Base-by-base conservation (phyloP, 164 flowering plant species). In the Piper longum region DNA sequence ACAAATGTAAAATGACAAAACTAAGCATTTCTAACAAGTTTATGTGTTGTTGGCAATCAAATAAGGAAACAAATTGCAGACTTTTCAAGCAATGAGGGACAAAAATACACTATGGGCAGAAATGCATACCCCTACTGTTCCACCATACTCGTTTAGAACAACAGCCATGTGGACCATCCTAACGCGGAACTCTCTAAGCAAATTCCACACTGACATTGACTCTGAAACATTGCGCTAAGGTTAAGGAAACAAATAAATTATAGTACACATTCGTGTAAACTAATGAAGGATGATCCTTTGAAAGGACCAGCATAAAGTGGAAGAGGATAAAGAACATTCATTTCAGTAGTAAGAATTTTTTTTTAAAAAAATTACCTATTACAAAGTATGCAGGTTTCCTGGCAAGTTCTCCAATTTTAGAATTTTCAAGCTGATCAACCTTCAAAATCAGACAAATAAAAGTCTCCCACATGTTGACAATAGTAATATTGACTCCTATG, bases 151-250 rank as follows among this genome's bases (percentile, higher is more conserved):
- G 52, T 95, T 95, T 19, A 91, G 90, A 71, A 95, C 96, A 74
- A 95, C 87, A 67, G 99, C 98, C 98, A 95, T 95, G 84, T 95
- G 99, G 65, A 95, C 98, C 85, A 91, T 95, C 72, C 98, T 80
- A 71, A 95, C 89, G 56, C 99, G 96, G 58, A 91, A 95, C 73
- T 95, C 97, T 75, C 98, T 81, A 64, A 91, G 92, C 73, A 89
- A 85, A 78, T 91, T 88, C 98, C 96, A 95, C 44, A 91, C 96
- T 26, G 96, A 89, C 99, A 95, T 95, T 66, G 98, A 91, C 84
- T 95, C 99, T 95, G 91, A 73, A 73, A 66, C 60, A 48, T 48
- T 48, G 8, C 52, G 36, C 52, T 2, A 48, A 3, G 14, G 1
- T 48, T 48, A 9, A 48, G 52, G 52, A 9, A 14, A 9, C 52